Evolutionary conservation across 768 basidiomycete genomes (phyloP).

Genomic region (Pisolithus tinctorius): DNA sequence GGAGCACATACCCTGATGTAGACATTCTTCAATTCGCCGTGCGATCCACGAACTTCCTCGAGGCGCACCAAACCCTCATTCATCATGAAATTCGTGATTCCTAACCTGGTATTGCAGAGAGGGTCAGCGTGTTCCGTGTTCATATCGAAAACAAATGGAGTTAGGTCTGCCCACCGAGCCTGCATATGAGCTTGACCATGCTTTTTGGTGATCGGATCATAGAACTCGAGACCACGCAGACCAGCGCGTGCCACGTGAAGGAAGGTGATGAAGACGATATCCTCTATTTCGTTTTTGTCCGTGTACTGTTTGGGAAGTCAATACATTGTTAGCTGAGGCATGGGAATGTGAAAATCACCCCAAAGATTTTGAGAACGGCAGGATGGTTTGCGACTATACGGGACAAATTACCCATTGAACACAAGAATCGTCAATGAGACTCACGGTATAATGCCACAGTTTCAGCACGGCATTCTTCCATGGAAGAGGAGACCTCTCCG

Average conservation of each 20-base stretch:
- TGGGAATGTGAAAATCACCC: conserved; percentile 35
- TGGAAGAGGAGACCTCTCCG: conserved; percentile 82
- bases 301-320: conserved; percentile 43
- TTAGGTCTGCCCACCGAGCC: conserved; percentile 50
- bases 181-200: conserved; percentile 92
- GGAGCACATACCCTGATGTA: conserved; percentile 53
- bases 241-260: conserved; percentile 83
- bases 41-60: conserved; percentile 54
- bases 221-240: conserved; percentile 73
- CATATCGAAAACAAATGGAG: not conserved
- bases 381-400: conserved; percentile 60
- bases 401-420: not conserved
- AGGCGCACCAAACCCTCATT: conserved; percentile 61
- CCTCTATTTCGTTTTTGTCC: conserved; percentile 60
- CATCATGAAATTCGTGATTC: conserved; percentile 78
- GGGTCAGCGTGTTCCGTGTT: not conserved
- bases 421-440: conserved; percentile 14
- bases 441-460: conserved; percentile 75
- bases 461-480: conserved; percentile 93
- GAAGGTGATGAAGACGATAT: conserved; percentile 77
- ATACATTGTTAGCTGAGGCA: not conserved
- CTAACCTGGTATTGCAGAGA: conserved; percentile 42
- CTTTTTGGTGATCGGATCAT: conserved; percentile 72
- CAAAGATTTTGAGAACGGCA: conserved; percentile 77
- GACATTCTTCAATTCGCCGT: conserved; percentile 58